phyloP scores from a whole-genome alignment of 2,329 filamentous ascomycete species.

The Daldinia sp. region DNA sequence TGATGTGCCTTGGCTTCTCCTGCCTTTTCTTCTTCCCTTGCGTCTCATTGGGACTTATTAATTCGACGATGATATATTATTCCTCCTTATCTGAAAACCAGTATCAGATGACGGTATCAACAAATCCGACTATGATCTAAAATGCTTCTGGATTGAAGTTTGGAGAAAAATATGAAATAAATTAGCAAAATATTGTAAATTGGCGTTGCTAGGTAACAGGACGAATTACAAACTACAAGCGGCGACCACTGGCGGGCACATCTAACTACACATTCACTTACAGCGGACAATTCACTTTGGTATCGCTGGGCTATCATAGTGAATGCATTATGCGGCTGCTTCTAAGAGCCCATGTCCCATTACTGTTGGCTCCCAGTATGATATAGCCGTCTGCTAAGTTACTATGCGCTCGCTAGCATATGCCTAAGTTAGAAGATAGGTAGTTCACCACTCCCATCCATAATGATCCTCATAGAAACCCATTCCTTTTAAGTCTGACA shows the following conservation, averaged over 20 bases:
- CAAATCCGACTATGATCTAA: neutral
- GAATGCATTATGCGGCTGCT: neutral
- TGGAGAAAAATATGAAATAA: neutral
- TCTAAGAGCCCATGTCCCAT: neutral
- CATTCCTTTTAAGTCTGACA: slow-evolving; percentile 10
- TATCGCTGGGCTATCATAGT: neutral
- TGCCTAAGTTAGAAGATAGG: neutral
- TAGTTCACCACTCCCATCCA: neutral
- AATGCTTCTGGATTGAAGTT: neutral
- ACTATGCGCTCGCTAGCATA: neutral
- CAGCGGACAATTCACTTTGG: neutral
- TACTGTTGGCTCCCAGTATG: neutral
- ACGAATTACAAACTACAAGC: neutral
- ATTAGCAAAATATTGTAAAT: neutral
- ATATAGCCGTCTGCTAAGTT: neutral
- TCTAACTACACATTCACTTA: neutral
- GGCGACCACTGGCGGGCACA: neutral
- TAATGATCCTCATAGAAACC: neutral
- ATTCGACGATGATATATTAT: neutral
- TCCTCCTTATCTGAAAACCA: neutral
- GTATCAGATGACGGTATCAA: neutral
- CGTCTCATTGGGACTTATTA: neutral
- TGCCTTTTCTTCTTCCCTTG: neutral
- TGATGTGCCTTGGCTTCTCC: neutral
- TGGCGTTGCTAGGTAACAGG: neutral